A percentile compares a stretch with the other conserved stretches of the same genome.
Conservation (phyloP, 306 rosid species). For the Prunus armeniaca region DNA sequence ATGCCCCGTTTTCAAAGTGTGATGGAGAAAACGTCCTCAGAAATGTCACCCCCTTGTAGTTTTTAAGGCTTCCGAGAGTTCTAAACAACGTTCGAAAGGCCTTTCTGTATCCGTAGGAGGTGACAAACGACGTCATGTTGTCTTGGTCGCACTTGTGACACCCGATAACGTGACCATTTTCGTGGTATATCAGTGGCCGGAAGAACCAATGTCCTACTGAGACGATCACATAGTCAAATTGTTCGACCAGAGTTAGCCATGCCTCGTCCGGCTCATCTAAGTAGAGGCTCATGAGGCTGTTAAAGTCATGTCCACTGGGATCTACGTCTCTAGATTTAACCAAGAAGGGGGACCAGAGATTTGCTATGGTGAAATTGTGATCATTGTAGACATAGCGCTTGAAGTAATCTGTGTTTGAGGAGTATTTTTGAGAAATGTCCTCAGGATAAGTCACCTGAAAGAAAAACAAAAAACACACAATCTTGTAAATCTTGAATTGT, state of each 20-base stretch:
- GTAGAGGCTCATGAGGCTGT: constrained; percentile 56
- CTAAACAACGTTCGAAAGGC: constrained; percentile 67
- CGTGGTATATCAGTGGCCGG: constrained; percentile 49
- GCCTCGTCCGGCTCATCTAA: constrained; percentile 62
- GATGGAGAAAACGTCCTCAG: constrained; percentile 85
- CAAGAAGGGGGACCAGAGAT: constrained; percentile 78
- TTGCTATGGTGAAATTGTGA: constrained; percentile 65
- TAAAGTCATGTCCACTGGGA: constrained; percentile 34
- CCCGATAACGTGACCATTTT: constrained; percentile 51
- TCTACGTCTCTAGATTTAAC: constrained; percentile 51
- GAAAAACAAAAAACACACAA: neutral
- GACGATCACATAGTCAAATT: constrained; percentile 67
- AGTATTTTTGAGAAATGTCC: constrained; percentile 43
- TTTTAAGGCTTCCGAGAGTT: constrained; percentile 33
- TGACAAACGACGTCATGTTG: constrained; percentile 39
- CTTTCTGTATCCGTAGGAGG: constrained; percentile 48
- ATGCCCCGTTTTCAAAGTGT: constrained; percentile 82
- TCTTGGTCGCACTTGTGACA: constrained; percentile 50
- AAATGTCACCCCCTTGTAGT: constrained; percentile 64
- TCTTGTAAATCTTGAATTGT: neutral
- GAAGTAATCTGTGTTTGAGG: constrained; percentile 38
- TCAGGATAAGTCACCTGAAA: constrained; percentile 66
- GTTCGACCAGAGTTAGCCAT: constrained; percentile 48
- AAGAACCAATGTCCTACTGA: constrained; percentile 96
- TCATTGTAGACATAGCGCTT: constrained; percentile 51